phyloP scores from a whole-genome alignment of 345 rosid genomes.

The Tarenaya hassleriana region DNA sequence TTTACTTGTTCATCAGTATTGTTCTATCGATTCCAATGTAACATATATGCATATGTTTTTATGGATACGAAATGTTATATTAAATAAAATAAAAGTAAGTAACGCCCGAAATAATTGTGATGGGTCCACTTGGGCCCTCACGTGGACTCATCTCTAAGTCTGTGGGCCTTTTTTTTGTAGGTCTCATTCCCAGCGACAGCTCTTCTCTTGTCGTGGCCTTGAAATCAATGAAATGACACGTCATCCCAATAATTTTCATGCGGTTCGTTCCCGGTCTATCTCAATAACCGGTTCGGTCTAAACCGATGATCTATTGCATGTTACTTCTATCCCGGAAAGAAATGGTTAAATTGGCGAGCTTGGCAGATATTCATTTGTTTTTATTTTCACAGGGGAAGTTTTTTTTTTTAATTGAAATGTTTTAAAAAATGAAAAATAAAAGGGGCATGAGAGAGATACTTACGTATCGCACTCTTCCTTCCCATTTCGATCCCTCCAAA shows the following conservation, averaged over 20 bases:
- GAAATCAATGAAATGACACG: constrained; percentile 8
- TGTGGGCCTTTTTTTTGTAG: constrained; percentile 16
- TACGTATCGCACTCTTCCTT: constrained; percentile 22
- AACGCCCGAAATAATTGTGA: background rate
- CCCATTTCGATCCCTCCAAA: too few species aligned
- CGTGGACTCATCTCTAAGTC: constrained; percentile 7
- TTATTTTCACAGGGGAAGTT: too few species aligned
- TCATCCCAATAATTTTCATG: constrained; percentile 4
- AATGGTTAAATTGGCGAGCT: too few species aligned
- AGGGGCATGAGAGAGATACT: constrained; percentile 3
- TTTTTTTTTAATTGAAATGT: too few species aligned
- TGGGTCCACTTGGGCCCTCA: constrained; percentile 10
- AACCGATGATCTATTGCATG: constrained; percentile 25
- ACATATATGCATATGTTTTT: too few species aligned
- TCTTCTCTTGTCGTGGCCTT: background rate
- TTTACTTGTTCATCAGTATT: too few species aligned
- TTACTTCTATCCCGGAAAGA: too few species aligned
- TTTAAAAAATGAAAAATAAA: too few species aligned
- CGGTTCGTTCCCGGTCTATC: constrained; percentile 7
- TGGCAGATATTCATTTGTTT: too few species aligned
- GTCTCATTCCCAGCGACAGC: constrained; percentile 13
- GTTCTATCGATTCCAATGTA: too few species aligned
- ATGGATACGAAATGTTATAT: too few species aligned
- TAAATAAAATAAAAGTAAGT: background rate
- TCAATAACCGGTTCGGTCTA: background rate